Base-by-base conservation (phyloP, 2,329 filamentous ascomycete species). In the Neospermospora avenae region DNA sequence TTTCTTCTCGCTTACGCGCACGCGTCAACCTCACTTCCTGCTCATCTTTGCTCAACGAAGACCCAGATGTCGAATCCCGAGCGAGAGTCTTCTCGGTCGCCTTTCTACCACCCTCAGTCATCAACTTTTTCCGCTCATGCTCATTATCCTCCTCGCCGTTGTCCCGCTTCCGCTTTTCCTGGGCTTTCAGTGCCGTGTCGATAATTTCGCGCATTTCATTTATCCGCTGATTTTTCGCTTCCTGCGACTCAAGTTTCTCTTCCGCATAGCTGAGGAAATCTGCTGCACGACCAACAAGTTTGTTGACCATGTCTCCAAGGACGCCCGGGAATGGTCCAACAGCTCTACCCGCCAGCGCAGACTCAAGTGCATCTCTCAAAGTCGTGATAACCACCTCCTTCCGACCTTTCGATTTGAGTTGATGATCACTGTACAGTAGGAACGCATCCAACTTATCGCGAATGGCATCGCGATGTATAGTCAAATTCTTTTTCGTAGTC, bases 371-470 rank as follows among this genome's bases (percentile, higher is more conserved):
- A 10, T 55, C 18, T 35, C n/a, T 28, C n/a, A 55, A 18, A 6
- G 41, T 45, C 3, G 4, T n/a, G 14, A 35, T 20, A 3, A 55
- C 11, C 10, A 3, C 14, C 16, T 55, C 37, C 41, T 44, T 55
- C 16, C 39, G 4, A 22, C 24, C 4, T 4, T 45, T 28, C 8
- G 53, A 55, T 31, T 45, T 55, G 14, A 46, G n/a, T 28, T 46
- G 39, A 25, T 4, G 4, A 37, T 55, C 28, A 3, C 45, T 41
- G 46, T 35, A 55, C 3, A 34, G n/a, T 28, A 55, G 34, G n/a
- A 55, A 55, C 13, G 37, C 53, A 31, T 55, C 25, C 28, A 55
- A 3, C 25, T 55, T 55, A 44, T 55, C 53, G 3, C 53, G 24
- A 34, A 55, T 55, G 2, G 25, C 39, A 35, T 55, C 53, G 1